Conservation (phyloP, 2,329 filamentous ascomycete genomes). For the Plenodomus biglobosus region DNA sequence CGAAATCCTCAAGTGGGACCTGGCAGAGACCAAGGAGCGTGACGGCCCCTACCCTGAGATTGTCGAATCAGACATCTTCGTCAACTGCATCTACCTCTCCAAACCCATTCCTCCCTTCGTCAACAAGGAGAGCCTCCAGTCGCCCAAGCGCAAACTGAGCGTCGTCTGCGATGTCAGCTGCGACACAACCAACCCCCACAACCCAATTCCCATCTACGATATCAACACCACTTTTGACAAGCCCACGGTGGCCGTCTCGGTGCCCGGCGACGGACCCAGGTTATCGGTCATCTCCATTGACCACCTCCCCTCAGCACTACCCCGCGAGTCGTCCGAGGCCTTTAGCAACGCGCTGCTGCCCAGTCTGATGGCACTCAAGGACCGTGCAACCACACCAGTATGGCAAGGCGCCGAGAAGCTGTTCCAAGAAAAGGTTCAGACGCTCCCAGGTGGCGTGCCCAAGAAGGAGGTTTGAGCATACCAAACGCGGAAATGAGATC, state of each 20-base stretch:
- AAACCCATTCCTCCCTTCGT: slow-evolving; percentile 80
- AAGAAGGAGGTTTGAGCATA: slow-evolving; percentile 28
- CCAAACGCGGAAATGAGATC: neutral
- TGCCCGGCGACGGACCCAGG: slow-evolving; percentile 58
- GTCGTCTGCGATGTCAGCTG: slow-evolving; percentile 61
- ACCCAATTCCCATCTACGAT: slow-evolving; percentile 77
- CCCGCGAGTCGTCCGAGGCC: slow-evolving; percentile 82
- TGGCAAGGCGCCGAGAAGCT: slow-evolving; percentile 84
- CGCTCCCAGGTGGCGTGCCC: slow-evolving; percentile 57
- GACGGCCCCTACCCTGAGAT: slow-evolving; percentile 78
- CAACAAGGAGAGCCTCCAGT: slow-evolving; percentile 67
- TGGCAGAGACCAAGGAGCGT: slow-evolving; percentile 69
- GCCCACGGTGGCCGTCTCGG: slow-evolving; percentile 77
- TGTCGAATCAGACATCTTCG: slow-evolving; percentile 59
- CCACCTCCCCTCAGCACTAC: slow-evolving; percentile 63
- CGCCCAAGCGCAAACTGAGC: slow-evolving; percentile 69
- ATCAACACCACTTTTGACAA: slow-evolving; percentile 84
- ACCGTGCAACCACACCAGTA: slow-evolving; percentile 71
- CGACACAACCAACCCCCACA: slow-evolving; percentile 72
- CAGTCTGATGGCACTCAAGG: slow-evolving; percentile 73
- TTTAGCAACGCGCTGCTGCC: slow-evolving; percentile 80
- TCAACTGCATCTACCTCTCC: slow-evolving; percentile 71
- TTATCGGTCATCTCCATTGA: slow-evolving; percentile 73
- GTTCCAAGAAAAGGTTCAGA: slow-evolving; percentile 78
- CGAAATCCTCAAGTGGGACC: slow-evolving; percentile 72